phyloP scores from a whole-genome alignment of 495 filamentous ascomycete species.

The Astrothelium macrocarpum region DNA sequence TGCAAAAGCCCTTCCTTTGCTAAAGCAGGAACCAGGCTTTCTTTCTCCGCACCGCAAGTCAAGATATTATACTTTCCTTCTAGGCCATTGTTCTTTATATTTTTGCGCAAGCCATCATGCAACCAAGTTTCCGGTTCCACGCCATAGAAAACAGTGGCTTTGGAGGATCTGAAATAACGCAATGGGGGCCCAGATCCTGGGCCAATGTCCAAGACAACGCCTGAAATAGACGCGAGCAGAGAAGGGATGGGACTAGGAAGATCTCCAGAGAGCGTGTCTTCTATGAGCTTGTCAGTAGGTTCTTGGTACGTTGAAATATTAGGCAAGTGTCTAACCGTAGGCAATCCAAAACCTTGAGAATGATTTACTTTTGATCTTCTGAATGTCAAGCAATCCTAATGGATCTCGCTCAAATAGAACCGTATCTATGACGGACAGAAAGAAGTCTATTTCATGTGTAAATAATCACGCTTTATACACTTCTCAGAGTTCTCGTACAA shows the following conservation, averaged over 20 bases:
- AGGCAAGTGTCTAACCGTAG: neutral
- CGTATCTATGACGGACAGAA: neutral
- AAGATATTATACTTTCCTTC: conserved; percentile 28
- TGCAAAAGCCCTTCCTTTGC: conserved; percentile 21
- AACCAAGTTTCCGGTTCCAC: conserved; percentile 30
- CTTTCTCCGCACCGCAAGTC: conserved; percentile 29
- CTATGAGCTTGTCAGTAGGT: neutral
- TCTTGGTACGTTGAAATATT: neutral
- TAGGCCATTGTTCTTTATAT: conserved; percentile 24
- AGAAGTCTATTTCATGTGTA: neutral
- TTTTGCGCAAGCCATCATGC: conserved; percentile 24
- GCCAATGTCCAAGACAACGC: conserved; percentile 27
- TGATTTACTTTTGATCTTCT: neutral
- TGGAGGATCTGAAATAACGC: conserved; percentile 16
- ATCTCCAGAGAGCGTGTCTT: neutral
- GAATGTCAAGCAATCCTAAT: neutral
- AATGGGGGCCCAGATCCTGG: conserved; percentile 31
- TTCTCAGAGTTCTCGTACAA: neutral
- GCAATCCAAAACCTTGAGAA: neutral
- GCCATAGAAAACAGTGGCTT: conserved; percentile 28
- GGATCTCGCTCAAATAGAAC: neutral
- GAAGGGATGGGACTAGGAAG: neutral
- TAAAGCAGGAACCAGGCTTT: conserved; percentile 25
- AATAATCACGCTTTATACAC: neutral
- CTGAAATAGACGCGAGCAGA: conserved; percentile 14